Percentiles rank a stretch among this genome's conserved stretches.
These are phyloP conservation scores for Solanum hybrid DNA, from an alignment of 305 asterid species.

Conservation along the genomic window DNA sequence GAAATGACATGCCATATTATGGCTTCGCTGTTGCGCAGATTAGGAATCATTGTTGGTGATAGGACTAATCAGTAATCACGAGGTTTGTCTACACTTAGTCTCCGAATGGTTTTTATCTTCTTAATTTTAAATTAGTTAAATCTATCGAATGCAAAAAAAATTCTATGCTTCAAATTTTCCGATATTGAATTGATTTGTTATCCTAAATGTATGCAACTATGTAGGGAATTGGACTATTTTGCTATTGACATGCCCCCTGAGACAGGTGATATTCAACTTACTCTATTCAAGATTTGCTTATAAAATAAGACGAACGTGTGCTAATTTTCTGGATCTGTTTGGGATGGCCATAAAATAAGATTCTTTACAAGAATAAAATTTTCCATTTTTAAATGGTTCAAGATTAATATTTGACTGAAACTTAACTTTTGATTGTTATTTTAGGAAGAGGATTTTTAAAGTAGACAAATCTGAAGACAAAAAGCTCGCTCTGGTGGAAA, in stretches of 20 bases:
- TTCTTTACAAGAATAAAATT: neutral
- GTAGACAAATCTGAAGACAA: constrained; percentile 79
- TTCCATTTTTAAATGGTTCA: neutral
- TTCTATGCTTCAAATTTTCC: neutral
- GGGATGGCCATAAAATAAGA: neutral
- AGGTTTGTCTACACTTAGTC: neutral
- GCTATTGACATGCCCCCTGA: neutral
- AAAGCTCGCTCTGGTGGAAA: constrained; percentile 74
- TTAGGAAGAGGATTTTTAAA: too few species aligned
- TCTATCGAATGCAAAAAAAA: neutral
- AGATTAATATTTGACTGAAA: neutral
- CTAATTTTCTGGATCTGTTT: neutral
- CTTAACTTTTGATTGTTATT: neutral
- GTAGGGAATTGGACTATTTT: neutral
- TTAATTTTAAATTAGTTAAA: too few species aligned
- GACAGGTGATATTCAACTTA: neutral
- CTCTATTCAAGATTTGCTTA: neutral
- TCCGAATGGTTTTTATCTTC: neutral
- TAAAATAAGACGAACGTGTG: neutral
- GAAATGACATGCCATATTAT: neutral
- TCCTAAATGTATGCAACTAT: neutral
- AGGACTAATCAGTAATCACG: too few species aligned
- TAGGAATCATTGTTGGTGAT: neutral
- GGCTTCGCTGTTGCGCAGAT: neutral
- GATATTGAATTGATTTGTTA: neutral